Evolutionary conservation across 2,329 filamentous ascomycete genomes (phyloP), one percentile per base, ranked within the genome.

Genomic region (Sordariomycetes sp.): DNA sequence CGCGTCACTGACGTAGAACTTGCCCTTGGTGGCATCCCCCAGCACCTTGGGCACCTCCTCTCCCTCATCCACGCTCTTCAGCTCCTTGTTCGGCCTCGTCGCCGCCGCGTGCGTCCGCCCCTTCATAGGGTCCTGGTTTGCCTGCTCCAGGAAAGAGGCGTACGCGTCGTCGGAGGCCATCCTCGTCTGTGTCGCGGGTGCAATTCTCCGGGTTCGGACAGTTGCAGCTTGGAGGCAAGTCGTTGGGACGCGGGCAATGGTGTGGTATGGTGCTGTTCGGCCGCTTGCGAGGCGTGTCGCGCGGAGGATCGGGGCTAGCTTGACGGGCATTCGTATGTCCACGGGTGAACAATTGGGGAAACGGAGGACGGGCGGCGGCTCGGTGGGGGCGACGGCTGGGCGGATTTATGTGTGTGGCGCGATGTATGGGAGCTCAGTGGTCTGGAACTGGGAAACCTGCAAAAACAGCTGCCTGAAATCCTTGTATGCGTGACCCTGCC

Each of bases 81-180:
- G 78, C 57, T 72, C 70, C n/a, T 62, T 61, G 58, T 64, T 60
- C 50, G 59, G 59, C n/a, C 59, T 52, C 16, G 50, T 25, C 3
- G 53, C 50, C 16, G 60, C 53, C 35, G 60, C 61, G 57, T 73
- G 66, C 60, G 65, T 48, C 34, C 43, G n/a, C 5, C 56, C 35
- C n/a, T 25, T 18, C 18, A 35, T 18, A 20, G 88, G 86, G 68
- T 91, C 86, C 66, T 85, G 76, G 74, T 96, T 96, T 58, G 90
- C 90, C 76, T 94, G 94, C 69, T 94, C 81, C 59, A 97, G 78
- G 69, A 97, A 96, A 60, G 87, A 78, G 72, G 85, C 82, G 76
- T 96, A 97, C 61, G 88, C 87, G 61, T 88, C 84, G 77, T 96
- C 90, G 58, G 85, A 86, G 8, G 85, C 82, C 87, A 50, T 50